Evolutionary conservation across 805 yeast species (phyloP).

Genomic region (Metschnikowia hibisci): DNA sequence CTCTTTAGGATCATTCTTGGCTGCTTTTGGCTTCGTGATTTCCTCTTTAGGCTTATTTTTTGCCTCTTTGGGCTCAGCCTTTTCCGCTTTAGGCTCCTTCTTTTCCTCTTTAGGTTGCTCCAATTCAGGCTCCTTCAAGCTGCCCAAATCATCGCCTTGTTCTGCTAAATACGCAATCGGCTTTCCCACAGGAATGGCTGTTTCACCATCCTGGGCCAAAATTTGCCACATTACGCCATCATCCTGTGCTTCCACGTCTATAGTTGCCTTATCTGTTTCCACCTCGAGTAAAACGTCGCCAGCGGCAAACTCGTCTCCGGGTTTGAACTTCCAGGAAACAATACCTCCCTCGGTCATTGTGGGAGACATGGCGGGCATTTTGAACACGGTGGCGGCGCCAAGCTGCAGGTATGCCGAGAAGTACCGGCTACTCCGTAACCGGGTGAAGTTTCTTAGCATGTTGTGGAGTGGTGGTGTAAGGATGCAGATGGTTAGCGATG

Average conservation of each 20-base stretch:
- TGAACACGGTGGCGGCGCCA: constrained; percentile 49
- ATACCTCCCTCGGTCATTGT: constrained; percentile 97
- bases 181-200: constrained; percentile 77
- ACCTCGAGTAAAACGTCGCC: constrained; percentile 83
- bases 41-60: constrained; percentile 15
- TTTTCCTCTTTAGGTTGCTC: constrained; percentile 15
- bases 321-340: constrained; percentile 79
- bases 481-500: constrained; percentile 5
- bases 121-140: constrained; percentile 55
- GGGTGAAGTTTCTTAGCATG: constrained; percentile 19
- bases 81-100: constrained; percentile 7
- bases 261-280: constrained; percentile 83
- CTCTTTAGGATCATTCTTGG: constrained; percentile 6
- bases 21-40: not conserved
- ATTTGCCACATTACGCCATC: constrained; percentile 89
- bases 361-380: constrained; percentile 99
- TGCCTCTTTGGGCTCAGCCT: constrained; percentile 14
- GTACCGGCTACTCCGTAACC: constrained; percentile 17
- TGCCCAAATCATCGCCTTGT: constrained; percentile 72
- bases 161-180: constrained; percentile 90
- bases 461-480: constrained; percentile 5
- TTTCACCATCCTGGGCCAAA: constrained; percentile 64
- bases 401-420: constrained; percentile 28
- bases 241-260: constrained; percentile 84
- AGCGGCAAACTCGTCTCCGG: constrained; percentile 62